Evolutionary conservation across 805 yeast genomes (phyloP).

Genomic region (Starmerella asiatica): DNA sequence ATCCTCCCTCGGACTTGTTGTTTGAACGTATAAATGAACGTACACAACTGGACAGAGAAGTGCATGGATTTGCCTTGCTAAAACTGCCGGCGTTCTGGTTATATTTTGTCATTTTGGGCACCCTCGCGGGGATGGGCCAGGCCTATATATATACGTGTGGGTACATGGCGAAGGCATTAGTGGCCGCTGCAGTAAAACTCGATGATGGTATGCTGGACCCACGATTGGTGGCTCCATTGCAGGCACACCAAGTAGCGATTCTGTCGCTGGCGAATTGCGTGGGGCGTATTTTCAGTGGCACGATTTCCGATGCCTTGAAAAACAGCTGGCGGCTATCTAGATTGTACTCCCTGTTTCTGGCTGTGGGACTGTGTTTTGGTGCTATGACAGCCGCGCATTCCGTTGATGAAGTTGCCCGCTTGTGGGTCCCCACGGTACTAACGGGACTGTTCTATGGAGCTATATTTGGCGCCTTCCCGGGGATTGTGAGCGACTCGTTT

Average conservation of each 20-base stretch:
- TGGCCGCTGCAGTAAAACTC: constrained; percentile 7
- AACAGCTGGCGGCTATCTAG: constrained; percentile 34
- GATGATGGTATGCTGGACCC: constrained; percentile 2
- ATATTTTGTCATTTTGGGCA: constrained; percentile 38
- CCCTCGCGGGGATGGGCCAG: constrained; percentile 55
- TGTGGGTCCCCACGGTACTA: constrained; percentile 42
- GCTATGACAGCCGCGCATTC: constrained; percentile 34
- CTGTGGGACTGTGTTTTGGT: constrained; percentile 35
- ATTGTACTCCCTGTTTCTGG: constrained; percentile 41
- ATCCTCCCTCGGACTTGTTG: constrained; percentile 6
- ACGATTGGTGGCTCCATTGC: constrained; percentile 28
- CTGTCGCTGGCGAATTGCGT: constrained; percentile 52
- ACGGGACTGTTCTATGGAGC: constrained; percentile 64
- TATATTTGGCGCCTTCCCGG: constrained; percentile 58
- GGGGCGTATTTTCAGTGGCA: constrained; percentile 54
- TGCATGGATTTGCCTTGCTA: constrained; percentile 20
- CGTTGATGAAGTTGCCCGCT: constrained; percentile 10
- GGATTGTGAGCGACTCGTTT: constrained; percentile 60
- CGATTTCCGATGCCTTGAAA: constrained; percentile 46
- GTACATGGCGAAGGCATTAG: constrained; percentile 44
- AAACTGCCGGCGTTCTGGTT: constrained; percentile 35
- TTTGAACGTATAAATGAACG: constrained; percentile 16
- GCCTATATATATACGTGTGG: constrained; percentile 67
- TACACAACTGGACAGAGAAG: constrained; percentile 4
- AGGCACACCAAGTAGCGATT: constrained; percentile 61